Evolutionary conservation across 495 filamentous ascomycete genomes (phyloP).

Genomic region (Hypoxylon trugodes): DNA sequence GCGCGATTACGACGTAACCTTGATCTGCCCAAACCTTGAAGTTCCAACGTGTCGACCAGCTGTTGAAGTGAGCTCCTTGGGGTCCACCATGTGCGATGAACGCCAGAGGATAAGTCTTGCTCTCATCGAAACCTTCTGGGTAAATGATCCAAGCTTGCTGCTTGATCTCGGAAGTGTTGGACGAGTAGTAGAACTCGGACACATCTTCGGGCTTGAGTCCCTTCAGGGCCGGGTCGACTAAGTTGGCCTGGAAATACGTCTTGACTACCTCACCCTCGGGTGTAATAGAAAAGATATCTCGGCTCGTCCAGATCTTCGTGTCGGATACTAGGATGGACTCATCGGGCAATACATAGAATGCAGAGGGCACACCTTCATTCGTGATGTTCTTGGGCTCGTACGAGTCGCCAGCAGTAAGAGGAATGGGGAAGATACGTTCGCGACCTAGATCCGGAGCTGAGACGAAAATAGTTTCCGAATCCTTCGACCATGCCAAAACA

Average conservation of each 20-base stretch:
- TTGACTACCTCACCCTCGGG: slow-evolving; percentile 31
- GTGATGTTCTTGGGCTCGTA: slow-evolving; percentile 63
- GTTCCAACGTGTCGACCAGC: slow-evolving; percentile 79
- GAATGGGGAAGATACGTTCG: slow-evolving; percentile 65
- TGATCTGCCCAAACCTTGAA: slow-evolving; percentile 78
- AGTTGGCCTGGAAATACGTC: slow-evolving; percentile 46
- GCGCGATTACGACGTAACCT: slow-evolving; percentile 74
- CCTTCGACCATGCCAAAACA: slow-evolving; percentile 62
- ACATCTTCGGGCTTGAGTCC: slow-evolving; percentile 57
- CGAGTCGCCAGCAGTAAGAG: slow-evolving; percentile 51
- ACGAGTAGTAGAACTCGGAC: slow-evolving; percentile 62
- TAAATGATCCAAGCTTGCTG: slow-evolving; percentile 74
- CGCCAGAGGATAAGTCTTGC: slow-evolving; percentile 73
- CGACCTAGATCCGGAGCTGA: slow-evolving; percentile 65
- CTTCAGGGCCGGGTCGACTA: slow-evolving; percentile 52
- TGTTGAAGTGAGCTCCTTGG: slow-evolving; percentile 65
- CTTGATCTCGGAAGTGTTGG: slow-evolving; percentile 62
- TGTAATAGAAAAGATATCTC: slow-evolving; percentile 56
- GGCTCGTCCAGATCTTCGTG: slow-evolving; percentile 64
- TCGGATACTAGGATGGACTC: slow-evolving; percentile 63
- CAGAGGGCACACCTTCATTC: slow-evolving; percentile 60
- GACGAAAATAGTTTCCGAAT: slow-evolving; percentile 63
- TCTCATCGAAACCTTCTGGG: slow-evolving; percentile 70
- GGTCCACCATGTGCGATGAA: slow-evolving; percentile 80
- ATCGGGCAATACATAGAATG: slow-evolving; percentile 56